Percentiles rank a stretch among this genome's conserved stretches.
Evolutionary conservation across 305 asterid genomes (phyloP).

Genomic region (Nicotiana rustica): DNA sequence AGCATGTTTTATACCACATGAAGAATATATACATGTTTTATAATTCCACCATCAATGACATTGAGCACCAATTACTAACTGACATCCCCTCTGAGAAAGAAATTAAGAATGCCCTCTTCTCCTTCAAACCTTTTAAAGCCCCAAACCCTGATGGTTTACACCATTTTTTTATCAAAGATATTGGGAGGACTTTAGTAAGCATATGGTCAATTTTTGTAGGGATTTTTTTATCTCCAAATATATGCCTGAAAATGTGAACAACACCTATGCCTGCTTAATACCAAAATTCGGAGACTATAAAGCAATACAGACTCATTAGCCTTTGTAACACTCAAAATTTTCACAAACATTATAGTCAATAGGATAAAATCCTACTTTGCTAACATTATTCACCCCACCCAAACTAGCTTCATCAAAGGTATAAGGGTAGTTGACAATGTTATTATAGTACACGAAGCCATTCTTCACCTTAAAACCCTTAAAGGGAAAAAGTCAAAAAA

Average conservation of each 20-base stretch:
- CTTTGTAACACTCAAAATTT: neutral
- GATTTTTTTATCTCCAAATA: too few relatives aligned
- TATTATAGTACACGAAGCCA: neutral
- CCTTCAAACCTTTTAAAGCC: too few relatives aligned
- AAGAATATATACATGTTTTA: too few relatives aligned
- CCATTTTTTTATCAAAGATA: too few relatives aligned
- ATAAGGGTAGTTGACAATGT: neutral
- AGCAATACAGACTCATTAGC: neutral
- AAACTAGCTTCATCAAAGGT: neutral
- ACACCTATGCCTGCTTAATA: neutral
- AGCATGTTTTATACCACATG: too few relatives aligned
- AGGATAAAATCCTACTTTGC: neutral
- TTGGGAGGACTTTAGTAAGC: too few relatives aligned
- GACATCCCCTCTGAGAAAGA: too few relatives aligned
- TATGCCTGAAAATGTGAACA: neutral
- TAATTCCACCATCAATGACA: too few relatives aligned
- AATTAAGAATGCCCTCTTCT: too few relatives aligned
- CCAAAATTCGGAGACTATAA: neutral
- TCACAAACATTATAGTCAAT: neutral
- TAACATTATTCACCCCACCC: neutral
- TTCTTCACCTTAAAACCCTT: neutral
- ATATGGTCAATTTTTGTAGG: too few relatives aligned
- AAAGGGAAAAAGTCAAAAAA: neutral
- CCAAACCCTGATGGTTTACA: too few relatives aligned
- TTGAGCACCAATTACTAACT: too few relatives aligned